phyloP scores from a whole-genome alignment of 495 filamentous ascomycete genomes.

The Aspergillus carlsbadensis region DNA sequence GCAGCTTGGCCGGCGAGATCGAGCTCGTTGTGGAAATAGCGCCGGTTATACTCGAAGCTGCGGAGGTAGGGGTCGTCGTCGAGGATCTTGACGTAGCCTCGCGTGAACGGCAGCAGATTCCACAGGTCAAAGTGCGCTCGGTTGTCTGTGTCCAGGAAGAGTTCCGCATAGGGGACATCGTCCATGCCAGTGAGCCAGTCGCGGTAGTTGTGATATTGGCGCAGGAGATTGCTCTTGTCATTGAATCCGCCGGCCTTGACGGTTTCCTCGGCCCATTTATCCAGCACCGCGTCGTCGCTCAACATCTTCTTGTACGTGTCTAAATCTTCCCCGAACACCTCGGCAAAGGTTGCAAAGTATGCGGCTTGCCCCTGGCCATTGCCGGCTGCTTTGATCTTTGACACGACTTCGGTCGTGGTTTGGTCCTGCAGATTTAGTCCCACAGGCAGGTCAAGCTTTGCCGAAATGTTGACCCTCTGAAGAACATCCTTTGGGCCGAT shows the following conservation, averaged over 20 bases:
- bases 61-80: conserved; percentile 34
- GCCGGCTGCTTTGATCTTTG: conserved; percentile 6
- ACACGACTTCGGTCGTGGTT: conserved; percentile 23
- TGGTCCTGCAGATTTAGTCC: conserved; percentile 49
- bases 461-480: conserved; percentile 44
- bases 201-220: conserved; percentile 29
- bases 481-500: conserved; percentile 38
- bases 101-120: conserved; percentile 49
- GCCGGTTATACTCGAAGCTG: conserved; percentile 48
- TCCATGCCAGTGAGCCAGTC: conserved; percentile 28
- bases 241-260: conserved; percentile 28
- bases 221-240: conserved; percentile 23
- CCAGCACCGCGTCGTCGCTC: conserved; percentile 22
- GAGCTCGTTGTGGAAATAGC: conserved; percentile 48
- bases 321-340: conserved; percentile 24
- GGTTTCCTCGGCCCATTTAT: conserved; percentile 24
- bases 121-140: conserved; percentile 36
- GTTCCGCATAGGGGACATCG: conserved; percentile 27
- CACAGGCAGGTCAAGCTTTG: conserved; percentile 53
- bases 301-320: conserved; percentile 12
- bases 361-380: conserved; percentile 26
- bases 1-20: conserved; percentile 50
- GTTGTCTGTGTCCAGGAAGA: conserved; percentile 33
- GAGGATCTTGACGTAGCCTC: conserved; percentile 51
- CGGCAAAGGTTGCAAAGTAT: conserved; percentile 30